Evolutionary conservation across 495 filamentous ascomycete species (phyloP), one percentile per base, ranked within the genome.

Genomic region (Talaromyces stipitatus): DNA sequence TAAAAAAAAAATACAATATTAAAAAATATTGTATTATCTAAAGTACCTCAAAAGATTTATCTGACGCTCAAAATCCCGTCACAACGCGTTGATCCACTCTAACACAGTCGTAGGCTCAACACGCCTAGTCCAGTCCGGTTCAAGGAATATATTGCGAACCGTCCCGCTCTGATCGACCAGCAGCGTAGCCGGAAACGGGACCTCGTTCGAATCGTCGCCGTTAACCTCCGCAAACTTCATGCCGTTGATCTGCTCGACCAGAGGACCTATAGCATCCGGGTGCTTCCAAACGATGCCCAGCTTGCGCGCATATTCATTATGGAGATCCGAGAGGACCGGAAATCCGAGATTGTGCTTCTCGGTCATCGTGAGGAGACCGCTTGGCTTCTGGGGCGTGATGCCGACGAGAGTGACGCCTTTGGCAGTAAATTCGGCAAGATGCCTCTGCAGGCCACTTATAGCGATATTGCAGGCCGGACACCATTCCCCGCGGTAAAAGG

Each of bases 401-500:
- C 72, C 72, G 1, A 74, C 71, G 8, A 76, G 60, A 1, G 69
- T 66, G 9, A 73, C 72, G 29, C 68, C 68, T 32, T 68, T 71
- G 24, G 64, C 60, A 30, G 63, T 47, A 46, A 76, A 66, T 4
- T 65, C 60, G 14, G 56, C 46, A 16, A 74, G 59, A 29, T 63
- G 59, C 36, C 56, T 60, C 41, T 76, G 69, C 2, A 74, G 55
- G 9, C 60, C 32, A 7, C 50, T 52, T 1, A 76, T 50, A 1
- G 58, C 64, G 28, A 75, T 48, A 60, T 74, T 72, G 60, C 73
- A 76, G 65, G 67, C 75, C 1, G 72, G 72, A 56, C 73, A 76
- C 73, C 72, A 76, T 51, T 66, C 64, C 2, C 72, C 73, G 28
- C 73, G 69, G 62, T 75, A 76, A 63, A 75, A 74, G 23, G 69